A percentile compares a stretch with the other conserved stretches of the same genome.
phyloP scores from a whole-genome alignment of 2,329 filamentous ascomycete genomes.

The Penicillium sclerotiorum region DNA sequence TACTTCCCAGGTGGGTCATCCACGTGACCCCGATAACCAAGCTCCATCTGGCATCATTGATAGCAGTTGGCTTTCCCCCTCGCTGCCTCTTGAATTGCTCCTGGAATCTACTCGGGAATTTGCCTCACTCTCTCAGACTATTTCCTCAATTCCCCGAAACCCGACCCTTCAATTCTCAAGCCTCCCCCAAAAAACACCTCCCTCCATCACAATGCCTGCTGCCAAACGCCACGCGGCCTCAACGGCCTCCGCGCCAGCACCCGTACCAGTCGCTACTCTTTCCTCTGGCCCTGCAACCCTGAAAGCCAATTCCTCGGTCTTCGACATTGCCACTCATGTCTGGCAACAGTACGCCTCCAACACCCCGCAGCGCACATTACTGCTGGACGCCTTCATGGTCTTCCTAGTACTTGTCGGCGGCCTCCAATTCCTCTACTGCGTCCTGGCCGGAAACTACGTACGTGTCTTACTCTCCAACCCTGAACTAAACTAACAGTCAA shows the following conservation, averaged over 20 bases:
- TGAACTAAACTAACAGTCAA: background rate
- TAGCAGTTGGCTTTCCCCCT: conserved; percentile 13
- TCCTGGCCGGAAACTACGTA: conserved; percentile 93
- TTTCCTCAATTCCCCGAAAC: background rate
- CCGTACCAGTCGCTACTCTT: conserved; percentile 29
- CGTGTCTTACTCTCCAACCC: no score
- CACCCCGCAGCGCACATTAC: conserved; percentile 87
- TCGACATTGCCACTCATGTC: conserved; percentile 68
- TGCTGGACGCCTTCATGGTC: conserved; percentile 86
- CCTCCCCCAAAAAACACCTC: background rate
- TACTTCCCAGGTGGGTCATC: background rate
- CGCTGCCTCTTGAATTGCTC: conserved; percentile 12
- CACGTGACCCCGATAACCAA: conserved; percentile 31
- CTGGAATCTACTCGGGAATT: no score
- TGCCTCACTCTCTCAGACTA: no score
- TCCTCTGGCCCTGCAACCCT: conserved; percentile 40
- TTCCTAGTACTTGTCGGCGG: conserved; percentile 84
- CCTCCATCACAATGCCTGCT: conserved; percentile 26
- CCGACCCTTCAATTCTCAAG: background rate
- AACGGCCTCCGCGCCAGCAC: conserved; percentile 30
- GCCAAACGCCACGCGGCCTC: conserved; percentile 34
- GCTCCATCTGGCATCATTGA: conserved; percentile 31
- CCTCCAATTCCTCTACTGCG: conserved; percentile 92
- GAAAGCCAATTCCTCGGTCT: conserved; percentile 41
- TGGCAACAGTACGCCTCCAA: conserved; percentile 76